Conservation (phyloP, 805 yeast species). For the Candida xyloterini region DNA sequence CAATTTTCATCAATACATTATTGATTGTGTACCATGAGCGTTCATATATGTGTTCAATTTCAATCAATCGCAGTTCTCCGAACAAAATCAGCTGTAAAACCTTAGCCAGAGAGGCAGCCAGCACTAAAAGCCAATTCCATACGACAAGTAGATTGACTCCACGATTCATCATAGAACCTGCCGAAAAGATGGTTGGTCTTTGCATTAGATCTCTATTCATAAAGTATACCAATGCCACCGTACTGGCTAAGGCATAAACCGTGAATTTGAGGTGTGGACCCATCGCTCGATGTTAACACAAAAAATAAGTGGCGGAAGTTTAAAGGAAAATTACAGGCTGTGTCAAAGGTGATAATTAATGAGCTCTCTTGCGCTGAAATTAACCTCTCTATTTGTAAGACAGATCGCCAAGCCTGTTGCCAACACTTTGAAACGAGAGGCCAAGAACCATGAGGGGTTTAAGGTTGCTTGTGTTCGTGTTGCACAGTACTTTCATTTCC, state of each 20-base stretch:
- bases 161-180: slow-evolving; percentile 47
- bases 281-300: slow-evolving; percentile 1
- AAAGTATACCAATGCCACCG: slow-evolving; percentile 35
- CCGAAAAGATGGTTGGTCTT: slow-evolving; percentile 49
- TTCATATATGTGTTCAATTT: slow-evolving; percentile 70
- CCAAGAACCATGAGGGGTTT: slow-evolving; percentile 67
- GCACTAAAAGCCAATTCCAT: slow-evolving; percentile 42
- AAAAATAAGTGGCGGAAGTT: slow-evolving; percentile 8
- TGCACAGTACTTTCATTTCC: slow-evolving; percentile 69
- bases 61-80: slow-evolving; percentile 73
- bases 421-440: slow-evolving; percentile 65
- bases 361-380: slow-evolving; percentile 76
- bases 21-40: slow-evolving; percentile 63
- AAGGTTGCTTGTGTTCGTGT: slow-evolving; percentile 58
- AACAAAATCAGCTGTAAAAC: slow-evolving; percentile 53
- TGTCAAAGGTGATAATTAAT: slow-evolving; percentile 40
- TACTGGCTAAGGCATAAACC: slow-evolving; percentile 30
- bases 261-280: slow-evolving; percentile 14
- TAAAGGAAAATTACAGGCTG: slow-evolving; percentile 11
- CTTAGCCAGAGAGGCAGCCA: slow-evolving; percentile 40
- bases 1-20: slow-evolving; percentile 55
- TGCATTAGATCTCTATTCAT: slow-evolving; percentile 36
- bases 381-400: slow-evolving; percentile 66
- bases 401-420: slow-evolving; percentile 82
- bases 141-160: slow-evolving; percentile 44